Base-by-base conservation (phyloP, 805 yeast species). In the Martiniozyma abietophila region DNA sequence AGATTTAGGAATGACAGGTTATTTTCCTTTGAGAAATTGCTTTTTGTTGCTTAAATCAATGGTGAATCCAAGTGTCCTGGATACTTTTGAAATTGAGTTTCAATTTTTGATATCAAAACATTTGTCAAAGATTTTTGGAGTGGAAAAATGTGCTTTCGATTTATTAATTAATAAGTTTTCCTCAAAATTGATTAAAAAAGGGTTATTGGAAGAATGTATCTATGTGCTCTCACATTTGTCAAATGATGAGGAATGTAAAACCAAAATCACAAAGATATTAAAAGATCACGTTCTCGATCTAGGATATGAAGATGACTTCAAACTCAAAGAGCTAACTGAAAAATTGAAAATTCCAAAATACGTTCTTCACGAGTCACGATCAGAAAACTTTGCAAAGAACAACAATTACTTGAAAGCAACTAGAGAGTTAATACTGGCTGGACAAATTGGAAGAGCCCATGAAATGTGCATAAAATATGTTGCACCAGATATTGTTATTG, bases 401-500 rank as follows among this genome's bases (percentile, higher is more conserved):
- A 69, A 3, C 69, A 80, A 32, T 68, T 62, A 44, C 63, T 76
- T 58, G 61, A 67, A 11, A 85, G 84, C 45, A 6, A 74, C 77
- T 1, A 61, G 66, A 29, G 71, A 77, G 19, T 66, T 80, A 29
- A 56, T 84, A 1, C 65, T 62, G 9, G 95, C 95, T 0, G 63
- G 61, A 8, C 53, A 68, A 32, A 71, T 71, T 61, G 62, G 56
- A 0, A 75, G 71, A 25, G 95, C 95, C 0, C 92, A 83, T 47
- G 50, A 57, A 2, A 58, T 73, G 1, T 56, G 83, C 4, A 46
- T 76, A 7, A 49, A 59, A 1, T 52, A 64, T 3, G 79, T 85
- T 20, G 97, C 89, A 0, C 97, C 97, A 7, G 53, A 56, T 10
- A 69, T 78, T 3, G 71, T 88, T 1, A 68, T 77, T 11, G 62